Evolutionary conservation across 306 rosid species (phyloP), one percentile per base, ranked within the genome.

Genomic region (Cicer chorassanicum): DNA sequence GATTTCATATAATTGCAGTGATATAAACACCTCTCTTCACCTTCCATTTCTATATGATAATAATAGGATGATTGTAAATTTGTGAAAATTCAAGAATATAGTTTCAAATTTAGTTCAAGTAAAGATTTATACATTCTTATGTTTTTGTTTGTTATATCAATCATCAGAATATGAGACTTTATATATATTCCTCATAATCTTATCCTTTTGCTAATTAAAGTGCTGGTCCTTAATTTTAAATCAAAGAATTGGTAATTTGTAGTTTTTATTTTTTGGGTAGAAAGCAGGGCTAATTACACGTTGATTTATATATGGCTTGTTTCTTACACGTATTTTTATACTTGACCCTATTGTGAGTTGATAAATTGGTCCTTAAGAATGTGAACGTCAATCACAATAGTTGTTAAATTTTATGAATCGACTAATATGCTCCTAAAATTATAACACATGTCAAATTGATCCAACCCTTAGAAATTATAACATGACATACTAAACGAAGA

Each of bases 1-100:
- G 98, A 92, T 85, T 92, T 70, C 82, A 90, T 92, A 12, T 92
- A 90, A 81, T 40, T 65, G 50, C 42, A 70, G 48, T 4, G 7
- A 8, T 38, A 21, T 14, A 7, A 21, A 9, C 8, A 41, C 29
- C 74, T 49, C 41, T 48, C 57, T 14, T 43, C 55, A 41, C 76
- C 29, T 67, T 34, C 4, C 39, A 5, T 29, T 12, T 60, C 43
- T 7, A 13, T 36, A 34, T 60, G 65, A 62, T 18, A 59, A 51
- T 70, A 70, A 36, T 67, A 7, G 19, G 51, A 16, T 79, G 54
- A 16, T 29, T 72, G 72, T 43, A 79, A 4, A 44, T 73, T 44
- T 54, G 62, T 51, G 11, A 11, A 16, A 5, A 15, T 13, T 43
- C 5, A 9, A 42, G 67, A 34, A 66, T 76, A 14, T 65, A 21